These are phyloP conservation scores for Cladosporium sp. DNA, from an alignment of 2,329 filamentous ascomycete species.

Conservation along the genomic window DNA sequence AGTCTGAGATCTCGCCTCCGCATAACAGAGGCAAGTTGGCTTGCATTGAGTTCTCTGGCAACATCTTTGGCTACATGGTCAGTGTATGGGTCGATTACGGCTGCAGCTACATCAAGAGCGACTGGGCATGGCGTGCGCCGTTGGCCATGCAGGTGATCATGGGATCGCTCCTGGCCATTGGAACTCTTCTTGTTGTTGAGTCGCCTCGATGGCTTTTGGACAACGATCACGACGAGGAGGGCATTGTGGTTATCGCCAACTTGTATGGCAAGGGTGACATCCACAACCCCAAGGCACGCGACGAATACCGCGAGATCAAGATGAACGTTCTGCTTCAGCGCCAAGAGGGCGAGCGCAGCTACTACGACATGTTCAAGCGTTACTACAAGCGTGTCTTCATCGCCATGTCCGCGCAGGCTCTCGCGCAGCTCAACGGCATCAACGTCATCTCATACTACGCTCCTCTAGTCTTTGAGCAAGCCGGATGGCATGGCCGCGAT, in stretches of 20 bases:
- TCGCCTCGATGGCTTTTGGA: slow-evolving; percentile 97
- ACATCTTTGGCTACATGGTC: slow-evolving; percentile 91
- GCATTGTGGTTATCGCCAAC: slow-evolving; percentile 97
- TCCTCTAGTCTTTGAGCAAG: slow-evolving; percentile 92
- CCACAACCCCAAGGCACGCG: slow-evolving; percentile 85
- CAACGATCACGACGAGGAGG: slow-evolving; percentile 97
- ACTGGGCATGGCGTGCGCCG: slow-evolving; percentile 88
- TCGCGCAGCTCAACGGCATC: slow-evolving; percentile 97
- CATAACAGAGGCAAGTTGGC: slow-evolving; percentile 94
- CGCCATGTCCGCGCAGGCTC: slow-evolving; percentile 94
- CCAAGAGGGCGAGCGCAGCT: slow-evolving; percentile 91
- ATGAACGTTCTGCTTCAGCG: slow-evolving; percentile 92
- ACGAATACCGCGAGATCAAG: slow-evolving; percentile 98
- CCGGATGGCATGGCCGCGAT: slow-evolving; percentile 88
- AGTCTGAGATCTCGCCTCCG: slow-evolving; percentile 71
- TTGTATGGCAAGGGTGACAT: slow-evolving; percentile 95
- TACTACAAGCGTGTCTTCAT: slow-evolving; percentile 94
- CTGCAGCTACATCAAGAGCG: slow-evolving; percentile 81
- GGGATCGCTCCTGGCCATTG: slow-evolving; percentile 79
- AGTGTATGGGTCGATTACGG: slow-evolving; percentile 99
- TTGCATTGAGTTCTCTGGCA: slow-evolving; percentile 97
- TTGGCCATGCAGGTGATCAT: slow-evolving; percentile 92
- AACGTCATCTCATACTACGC: slow-evolving; percentile 99
- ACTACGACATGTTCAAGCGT: slow-evolving; percentile 89
- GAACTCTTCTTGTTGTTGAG: slow-evolving; percentile 91